Evolutionary conservation across 2,329 filamentous ascomycete genomes (phyloP).

Genomic region (Alternaria arborescens): DNA sequence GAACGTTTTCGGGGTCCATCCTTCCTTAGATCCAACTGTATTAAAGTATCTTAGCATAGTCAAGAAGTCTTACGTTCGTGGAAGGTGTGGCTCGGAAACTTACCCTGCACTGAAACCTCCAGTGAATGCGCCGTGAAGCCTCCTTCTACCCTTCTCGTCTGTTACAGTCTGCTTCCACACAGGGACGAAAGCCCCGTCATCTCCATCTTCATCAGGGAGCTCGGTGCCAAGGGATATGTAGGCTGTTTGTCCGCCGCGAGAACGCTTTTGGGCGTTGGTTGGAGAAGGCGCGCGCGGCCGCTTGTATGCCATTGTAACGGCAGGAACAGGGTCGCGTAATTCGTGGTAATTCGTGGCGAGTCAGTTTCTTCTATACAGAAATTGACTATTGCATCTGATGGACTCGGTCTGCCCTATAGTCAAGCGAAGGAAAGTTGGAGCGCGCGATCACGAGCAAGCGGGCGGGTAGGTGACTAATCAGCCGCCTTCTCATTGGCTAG

Average conservation of each 20-base stretch:
- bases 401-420: not conserved
- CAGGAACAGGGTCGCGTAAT: not conserved
- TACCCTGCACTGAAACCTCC: constrained; percentile 97
- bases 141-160: constrained; percentile 88
- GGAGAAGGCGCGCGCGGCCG: constrained; percentile 43
- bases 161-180: constrained; percentile 99
- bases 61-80: constrained; percentile 42
- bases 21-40: constrained; percentile 97
- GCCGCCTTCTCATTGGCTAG: not conserved
- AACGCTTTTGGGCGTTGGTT: constrained; percentile 71
- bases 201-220: constrained; percentile 77
- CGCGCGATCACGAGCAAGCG: constrained; percentile 11
- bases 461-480: constrained; percentile 11
- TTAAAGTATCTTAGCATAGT: constrained; percentile 82
- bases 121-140: constrained; percentile 94
- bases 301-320: constrained; percentile 45
- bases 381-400: not conserved
- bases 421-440: constrained; percentile 5
- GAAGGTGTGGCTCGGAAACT: constrained; percentile 48
- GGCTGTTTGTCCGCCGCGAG: constrained; percentile 64
- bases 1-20: constrained; percentile 92
- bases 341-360: not conserved
- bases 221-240: constrained; percentile 70
- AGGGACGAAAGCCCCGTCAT: constrained; percentile 91
- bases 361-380: not conserved